Percentiles rank a stretch among this genome's conserved stretches.
phyloP scores from a whole-genome alignment of 768 basidiomycete species.

The Hericium coralloides region DNA sequence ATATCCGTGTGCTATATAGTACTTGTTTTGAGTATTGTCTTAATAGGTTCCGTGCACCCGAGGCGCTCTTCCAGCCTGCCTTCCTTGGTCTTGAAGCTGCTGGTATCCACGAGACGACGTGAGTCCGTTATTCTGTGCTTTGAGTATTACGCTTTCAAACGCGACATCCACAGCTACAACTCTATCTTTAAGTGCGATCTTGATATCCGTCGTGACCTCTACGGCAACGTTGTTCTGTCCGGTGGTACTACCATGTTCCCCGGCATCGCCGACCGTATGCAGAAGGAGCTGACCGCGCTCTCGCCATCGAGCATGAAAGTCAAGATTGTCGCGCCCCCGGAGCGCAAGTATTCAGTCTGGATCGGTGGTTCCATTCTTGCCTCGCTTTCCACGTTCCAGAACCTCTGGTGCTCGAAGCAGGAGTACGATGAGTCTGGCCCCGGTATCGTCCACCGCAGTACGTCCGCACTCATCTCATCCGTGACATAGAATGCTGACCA shows the following conservation, averaged over 20 bases:
- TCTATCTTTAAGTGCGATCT: constrained; percentile 64
- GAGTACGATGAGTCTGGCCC: constrained; percentile 87
- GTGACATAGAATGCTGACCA: background rate
- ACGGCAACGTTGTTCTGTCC: constrained; percentile 79
- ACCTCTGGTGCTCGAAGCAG: constrained; percentile 89
- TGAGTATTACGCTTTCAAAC: background rate
- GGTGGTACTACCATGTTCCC: constrained; percentile 71
- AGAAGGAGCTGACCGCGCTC: constrained; percentile 82
- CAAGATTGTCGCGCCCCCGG: constrained; percentile 85
- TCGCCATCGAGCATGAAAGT: constrained; percentile 90
- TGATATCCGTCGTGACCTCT: constrained; percentile 74
- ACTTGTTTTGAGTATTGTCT: background rate
- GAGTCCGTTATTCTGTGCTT: constrained; percentile 13
- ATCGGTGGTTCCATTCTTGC: constrained; percentile 84
- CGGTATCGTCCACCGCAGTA: constrained; percentile 73
- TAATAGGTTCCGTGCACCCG: constrained; percentile 72
- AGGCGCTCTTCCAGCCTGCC: constrained; percentile 89
- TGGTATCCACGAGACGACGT: constrained; percentile 83
- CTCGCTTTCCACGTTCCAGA: constrained; percentile 92
- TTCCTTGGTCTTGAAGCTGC: constrained; percentile 73
- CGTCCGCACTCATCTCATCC: background rate
- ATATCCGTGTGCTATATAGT: background rate
- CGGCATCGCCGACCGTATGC: constrained; percentile 93
- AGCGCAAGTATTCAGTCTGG: constrained; percentile 85
- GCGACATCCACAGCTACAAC: constrained; percentile 35